Base-by-base conservation (phyloP, 495 filamentous ascomycete species). In the Stereocaulon alpinum region DNA sequence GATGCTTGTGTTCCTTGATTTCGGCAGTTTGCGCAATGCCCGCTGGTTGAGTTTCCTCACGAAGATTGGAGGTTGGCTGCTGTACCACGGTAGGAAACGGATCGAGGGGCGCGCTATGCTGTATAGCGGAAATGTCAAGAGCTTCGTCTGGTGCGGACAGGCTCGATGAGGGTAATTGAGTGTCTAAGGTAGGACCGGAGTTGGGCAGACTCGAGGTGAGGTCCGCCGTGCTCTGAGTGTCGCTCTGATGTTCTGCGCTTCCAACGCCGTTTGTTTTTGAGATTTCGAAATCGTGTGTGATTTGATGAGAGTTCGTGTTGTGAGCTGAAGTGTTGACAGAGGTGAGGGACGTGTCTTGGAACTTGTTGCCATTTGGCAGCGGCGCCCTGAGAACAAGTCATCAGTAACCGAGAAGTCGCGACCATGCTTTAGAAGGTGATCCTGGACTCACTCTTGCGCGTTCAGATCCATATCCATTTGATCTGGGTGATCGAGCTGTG, bases 391-490 rank as follows among this genome's bases (percentile, higher is more conserved):
- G 15, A 9, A 11, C n/a, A 4, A n/a, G 11, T 60, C 2, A 20
- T 44, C 20, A 45, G 56, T 42, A 32, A 32, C 27, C 20, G 56
- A 37, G 41, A 22, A 32, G 20, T 17, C 34, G 40, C 24, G 5
- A 29, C 12, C 34, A n/a, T 12, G 11, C 3, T 55, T 14, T 20
- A 10, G 9, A 48, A 30, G 32, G 57, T 60, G 60, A 76, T 74
- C 76, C 32, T 58, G 58, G 62, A 76, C 76, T 76, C 67, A 79
- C 76, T 71, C 73, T 63, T 79, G 75, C 55, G 74, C 69, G 20
- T 76, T 72, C 40, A 64, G 42, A 59, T 74, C 70, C 40, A 79
- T 53, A 53, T 75, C 70, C 72, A 76, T 74, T 63, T 71, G 70
- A 61, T 77, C 75, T 52, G 69, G 66, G 62, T 69, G 67, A 66